Base-by-base conservation (phyloP, 768 basidiomycete genomes). In the Russula sp. region DNA sequence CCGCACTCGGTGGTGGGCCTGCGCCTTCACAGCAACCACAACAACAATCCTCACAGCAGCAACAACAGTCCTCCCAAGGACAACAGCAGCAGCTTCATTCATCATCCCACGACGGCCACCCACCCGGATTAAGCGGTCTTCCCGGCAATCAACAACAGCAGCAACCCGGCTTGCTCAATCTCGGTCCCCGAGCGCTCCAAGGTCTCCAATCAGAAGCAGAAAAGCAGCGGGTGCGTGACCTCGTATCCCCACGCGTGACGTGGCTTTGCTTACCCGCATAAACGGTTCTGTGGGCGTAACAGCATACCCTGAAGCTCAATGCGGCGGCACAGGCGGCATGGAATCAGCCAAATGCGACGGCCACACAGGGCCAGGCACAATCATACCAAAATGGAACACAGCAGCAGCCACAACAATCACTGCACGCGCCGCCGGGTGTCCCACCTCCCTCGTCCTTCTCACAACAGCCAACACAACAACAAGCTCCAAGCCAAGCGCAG, bases 81-180 rank as follows among this genome's bases (percentile, higher is more conserved):
- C 58, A 52, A 38, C 71, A 71, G 43, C 71, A 71, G 43, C 67
- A 70, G 32, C 69, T 71, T n/a, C 68, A 70, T 13, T 59, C 74
- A 11, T 75, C 76, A 25, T 70, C 66, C 1, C 72, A 71, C 22
- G 67, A 64, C 3, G 64, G 69, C 4, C 88, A 85, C 72, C 88
- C 87, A n/a, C 88, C 88, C 32, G 88, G 88, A n/a, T 71, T 90
- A 52, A 88, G 89, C 69, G 85, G 85, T 34, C 87, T 86, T 61
- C 73, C 77, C 32, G 70, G 56, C 38, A 75, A 73, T 52, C 80
- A 78, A 59, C 81, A 79, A 59, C 81, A 83, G 68, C 49, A 79
- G 67, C 78, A 77, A 56, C 87, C 88, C 7, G 87, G 87, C 58
- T 78, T 90, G 78, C 72, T 90, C 66, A 88, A 86, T 61, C 65